Base-by-base conservation (phyloP, 108 stramenopile genomes). In the Bacterosira constricta region DNA sequence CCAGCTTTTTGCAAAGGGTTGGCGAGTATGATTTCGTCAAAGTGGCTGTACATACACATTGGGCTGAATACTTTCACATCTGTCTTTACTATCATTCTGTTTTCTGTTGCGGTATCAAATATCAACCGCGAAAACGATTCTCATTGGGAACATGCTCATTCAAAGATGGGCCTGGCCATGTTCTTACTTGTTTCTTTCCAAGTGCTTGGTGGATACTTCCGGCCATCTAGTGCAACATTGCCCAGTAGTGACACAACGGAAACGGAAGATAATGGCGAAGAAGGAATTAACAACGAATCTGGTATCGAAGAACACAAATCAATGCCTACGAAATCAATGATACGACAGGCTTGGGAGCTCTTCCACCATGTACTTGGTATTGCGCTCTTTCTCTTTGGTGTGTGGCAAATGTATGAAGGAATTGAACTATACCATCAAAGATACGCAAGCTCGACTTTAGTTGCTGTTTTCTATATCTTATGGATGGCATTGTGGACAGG, bases 81-180 rank as follows among this genome's bases (percentile, higher is more conserved):
- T 54, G 21, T 75, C 34, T 63, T 73, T 31, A 80, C 79, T 9
- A 9, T 80, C 6, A 42, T 71, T n/a, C 74, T 63, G 11, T 80
- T 80, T 37, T 56, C 61, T 2, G 11, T 80, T 21, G 79, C 79
- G 5, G 74, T 75, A 20, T 75, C 67, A 8, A 80, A 59, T 8
- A 63, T 59, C 1, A 53, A 39, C 2, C 41, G 55, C 21, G 79
- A 71, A 26, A 54, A 21, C 15, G 44, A 60, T 0, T 39, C n/a
- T 47, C 74, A 76, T 34, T 80, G 58, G 50, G 31, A 57, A 2
- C 52, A 41, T 49, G 30, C 32, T n/a, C 79, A 80, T 50, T 44
- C 59, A 15, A 75, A 50, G 47, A 70, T 80, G 67, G 79, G 79
- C 12, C 41, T 80, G 21, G 38, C 67, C 23, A 80, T 80, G 27